Evolutionary conservation across 306 rosid genomes (phyloP).

Genomic region (Delonix regia): DNA sequence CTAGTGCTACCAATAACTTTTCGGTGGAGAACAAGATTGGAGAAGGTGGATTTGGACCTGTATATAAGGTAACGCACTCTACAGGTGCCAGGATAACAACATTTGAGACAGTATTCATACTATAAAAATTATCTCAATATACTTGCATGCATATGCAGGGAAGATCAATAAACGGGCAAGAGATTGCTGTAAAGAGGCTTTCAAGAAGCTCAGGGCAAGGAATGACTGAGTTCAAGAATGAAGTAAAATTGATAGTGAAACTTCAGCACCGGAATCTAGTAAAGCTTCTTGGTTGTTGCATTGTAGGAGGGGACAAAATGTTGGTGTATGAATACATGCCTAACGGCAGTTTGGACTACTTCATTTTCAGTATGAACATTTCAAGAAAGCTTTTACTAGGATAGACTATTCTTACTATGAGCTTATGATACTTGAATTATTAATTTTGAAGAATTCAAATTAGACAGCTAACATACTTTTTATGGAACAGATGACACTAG

Average conservation of each 20-base stretch:
- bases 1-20: conserved; percentile 46
- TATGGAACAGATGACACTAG: conserved; percentile 40
- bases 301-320: conserved; percentile 29
- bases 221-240: conserved; percentile 43
- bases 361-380: conserved; percentile 45
- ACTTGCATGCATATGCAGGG: conserved; percentile 35
- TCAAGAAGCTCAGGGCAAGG: conserved; percentile 49
- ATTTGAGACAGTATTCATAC: not conserved
- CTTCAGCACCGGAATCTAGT: conserved; percentile 60
- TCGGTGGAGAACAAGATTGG: conserved; percentile 47
- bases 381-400: not conserved
- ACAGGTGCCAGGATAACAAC: not conserved
- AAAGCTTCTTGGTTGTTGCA: conserved; percentile 49
- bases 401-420: not conserved
- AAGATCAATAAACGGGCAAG: conserved; percentile 33
- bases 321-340: conserved; percentile 41
- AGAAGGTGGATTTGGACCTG: conserved; percentile 62
- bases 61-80: conserved; percentile 41
- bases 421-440: not conserved
- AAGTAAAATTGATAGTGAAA: conserved; percentile 46
- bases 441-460: not conserved
- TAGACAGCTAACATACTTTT: not conserved
- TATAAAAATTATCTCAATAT: not conserved
- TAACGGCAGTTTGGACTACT: conserved; percentile 38
- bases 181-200: conserved; percentile 55